Evolutionary conservation across 2,329 filamentous ascomycete species (phyloP), one percentile per base, ranked within the genome.

Genomic region (Stagonosporopsis vannaccii): DNA sequence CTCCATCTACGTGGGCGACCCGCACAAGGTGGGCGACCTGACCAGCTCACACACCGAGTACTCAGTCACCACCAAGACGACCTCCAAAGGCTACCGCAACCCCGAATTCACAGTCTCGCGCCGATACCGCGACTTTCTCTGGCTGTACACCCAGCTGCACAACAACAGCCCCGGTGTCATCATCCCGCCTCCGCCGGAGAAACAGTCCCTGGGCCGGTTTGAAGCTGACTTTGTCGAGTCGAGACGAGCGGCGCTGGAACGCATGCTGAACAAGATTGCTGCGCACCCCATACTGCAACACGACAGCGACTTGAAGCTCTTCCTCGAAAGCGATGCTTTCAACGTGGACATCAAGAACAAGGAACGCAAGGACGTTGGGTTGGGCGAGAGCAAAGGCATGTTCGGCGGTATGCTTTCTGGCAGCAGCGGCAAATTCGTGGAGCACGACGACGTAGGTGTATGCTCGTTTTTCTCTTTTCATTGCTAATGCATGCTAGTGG

Each of bases 1-100:
- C 77, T 82, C 91, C 45, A 98, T 99, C 69, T 87, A 85, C 2
- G 95, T 99, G 20, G 95, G 95, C 55, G 95, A 99, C 78, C 95
- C 95, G 51, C 93, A 97, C 79, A 99, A 98, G 80, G 94, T 99
- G 65, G 95, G 95, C 57, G 95, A 98, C 77, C 78, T 98, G 75
- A 97, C 95, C 8, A 97, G 91, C 76, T 97, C 93, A 61, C 95
- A 99, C 77, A 99, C 97, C 62, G 95, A 98, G 43, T 99, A 99
- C 79, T 92, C 92, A 68, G 95, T 99, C 62, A 86, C 90, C 70
- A 99, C 95, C 56, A 95, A 90, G 90, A 99, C 95, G 12, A 91
- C 92, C 1, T 98, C 94, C 33, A 97, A 97, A 80, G 95, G 92
- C 47, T 99, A 98, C 78, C 91, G 90, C 72, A 90, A 94, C 70